These are phyloP conservation scores for Macrolepiota albuminosa DNA, from an alignment of 768 basidiomycete genomes.

Conservation along the genomic window DNA sequence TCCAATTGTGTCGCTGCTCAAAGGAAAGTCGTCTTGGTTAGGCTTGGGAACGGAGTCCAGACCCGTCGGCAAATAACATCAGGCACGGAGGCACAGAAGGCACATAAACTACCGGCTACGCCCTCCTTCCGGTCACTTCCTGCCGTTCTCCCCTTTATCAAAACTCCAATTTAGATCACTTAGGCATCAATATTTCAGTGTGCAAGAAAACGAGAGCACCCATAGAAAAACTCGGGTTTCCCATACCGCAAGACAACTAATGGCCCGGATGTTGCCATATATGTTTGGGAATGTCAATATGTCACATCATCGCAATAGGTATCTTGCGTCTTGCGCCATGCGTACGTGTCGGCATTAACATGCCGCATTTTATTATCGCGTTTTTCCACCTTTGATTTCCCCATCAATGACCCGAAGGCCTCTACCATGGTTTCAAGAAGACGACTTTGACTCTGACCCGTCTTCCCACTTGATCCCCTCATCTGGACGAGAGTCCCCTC, in stretches of 20 bases:
- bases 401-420: conserved; percentile 13
- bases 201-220: background rate
- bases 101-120: background rate
- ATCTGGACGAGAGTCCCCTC: conserved; percentile 6
- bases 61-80: background rate
- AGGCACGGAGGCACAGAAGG: background rate
- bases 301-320: conserved; percentile 13
- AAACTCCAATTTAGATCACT: background rate
- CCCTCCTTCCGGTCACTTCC: background rate
- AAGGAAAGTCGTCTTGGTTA: background rate
- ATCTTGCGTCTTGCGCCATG: conserved; percentile 8
- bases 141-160: background rate
- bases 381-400: conserved; percentile 2
- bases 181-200: background rate
- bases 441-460: conserved; percentile 18
- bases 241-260: background rate
- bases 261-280: background rate
- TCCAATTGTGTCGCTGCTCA: background rate
- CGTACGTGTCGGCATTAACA: conserved; percentile 11
- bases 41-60: background rate
- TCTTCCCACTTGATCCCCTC: conserved; percentile 2
- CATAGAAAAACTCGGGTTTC: background rate
- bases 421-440: conserved; percentile 19
- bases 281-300: background rate
- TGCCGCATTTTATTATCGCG: conserved; percentile 11